Conservation (phyloP, 805 yeast genomes). For the Hanseniaspora vineae region DNA sequence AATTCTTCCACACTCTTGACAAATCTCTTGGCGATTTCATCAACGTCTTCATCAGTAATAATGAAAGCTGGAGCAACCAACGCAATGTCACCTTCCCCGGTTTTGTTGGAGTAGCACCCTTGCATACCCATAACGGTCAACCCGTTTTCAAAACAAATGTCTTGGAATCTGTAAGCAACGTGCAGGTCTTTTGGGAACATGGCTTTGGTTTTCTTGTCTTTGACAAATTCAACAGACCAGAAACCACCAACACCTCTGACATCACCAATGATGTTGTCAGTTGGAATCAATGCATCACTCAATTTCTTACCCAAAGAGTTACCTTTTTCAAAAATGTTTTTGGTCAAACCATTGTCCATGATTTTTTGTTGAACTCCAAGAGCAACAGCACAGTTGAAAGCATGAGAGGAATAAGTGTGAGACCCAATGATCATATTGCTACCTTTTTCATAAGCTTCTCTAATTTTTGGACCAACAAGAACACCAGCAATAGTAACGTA, state of each 20-base stretch:
- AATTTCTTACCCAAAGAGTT: conserved; percentile 28
- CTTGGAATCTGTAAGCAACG: conserved; percentile 25
- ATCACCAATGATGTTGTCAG: conserved; percentile 37
- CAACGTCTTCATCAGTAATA: conserved; percentile 30
- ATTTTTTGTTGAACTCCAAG: conserved; percentile 34
- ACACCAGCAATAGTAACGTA: conserved; percentile 37
- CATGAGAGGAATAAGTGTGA: conserved; percentile 39
- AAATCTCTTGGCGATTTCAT: conserved; percentile 28
- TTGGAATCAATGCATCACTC: conserved; percentile 19
- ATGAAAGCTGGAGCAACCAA: conserved; percentile 36
- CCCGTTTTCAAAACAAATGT: conserved; percentile 30
- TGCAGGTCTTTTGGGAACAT: conserved; percentile 28
- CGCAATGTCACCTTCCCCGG: conserved; percentile 25
- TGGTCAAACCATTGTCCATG: conserved; percentile 21
- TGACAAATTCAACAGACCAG: conserved; percentile 44
- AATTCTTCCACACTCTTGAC: conserved; percentile 28
- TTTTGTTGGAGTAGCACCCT: conserved; percentile 28
- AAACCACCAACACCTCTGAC: conserved; percentile 54
- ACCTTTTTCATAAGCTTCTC: conserved; percentile 26
- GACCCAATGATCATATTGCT: conserved; percentile 31
- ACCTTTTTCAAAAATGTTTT: conserved; percentile 33
- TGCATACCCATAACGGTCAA: conserved; percentile 34
- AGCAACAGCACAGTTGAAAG: conserved; percentile 34
- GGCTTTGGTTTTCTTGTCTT: conserved; percentile 39
- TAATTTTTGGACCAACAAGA: conserved; percentile 28